Conservation (phyloP, 805 yeast genomes). For the Kodamaea nitidulidarum region DNA sequence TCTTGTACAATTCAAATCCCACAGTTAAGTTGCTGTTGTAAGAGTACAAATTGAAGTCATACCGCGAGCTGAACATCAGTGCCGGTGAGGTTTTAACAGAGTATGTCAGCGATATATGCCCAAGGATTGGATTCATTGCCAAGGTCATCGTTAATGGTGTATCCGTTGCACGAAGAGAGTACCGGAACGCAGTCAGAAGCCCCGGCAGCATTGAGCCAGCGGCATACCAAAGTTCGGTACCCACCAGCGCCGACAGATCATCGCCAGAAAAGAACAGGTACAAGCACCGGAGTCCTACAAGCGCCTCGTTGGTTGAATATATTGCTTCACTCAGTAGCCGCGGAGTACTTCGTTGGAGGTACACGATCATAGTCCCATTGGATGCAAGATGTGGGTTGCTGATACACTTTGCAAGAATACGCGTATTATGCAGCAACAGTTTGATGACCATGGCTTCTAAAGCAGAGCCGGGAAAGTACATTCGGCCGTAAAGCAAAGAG, state of each 20-base stretch:
- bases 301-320: slow-evolving; percentile 77
- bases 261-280: slow-evolving; percentile 51
- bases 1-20: slow-evolving; percentile 80
- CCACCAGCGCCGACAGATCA: slow-evolving; percentile 61
- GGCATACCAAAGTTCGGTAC: slow-evolving; percentile 89
- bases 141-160: slow-evolving; percentile 87
- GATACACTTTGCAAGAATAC: slow-evolving; percentile 68
- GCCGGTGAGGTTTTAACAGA: slow-evolving; percentile 74
- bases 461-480: slow-evolving; percentile 83
- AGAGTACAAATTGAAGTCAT: slow-evolving; percentile 87
- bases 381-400: slow-evolving; percentile 57
- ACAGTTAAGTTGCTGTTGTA: slow-evolving; percentile 81
- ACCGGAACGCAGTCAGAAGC: slow-evolving; percentile 76
- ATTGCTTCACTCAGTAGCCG: slow-evolving; percentile 67
- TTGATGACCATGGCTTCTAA: slow-evolving; percentile 84
- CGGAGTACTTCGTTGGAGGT: slow-evolving; percentile 64
- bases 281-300: slow-evolving; percentile 75
- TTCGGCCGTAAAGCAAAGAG: slow-evolving; percentile 71
- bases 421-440: slow-evolving; percentile 55
- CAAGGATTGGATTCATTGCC: slow-evolving; percentile 84
- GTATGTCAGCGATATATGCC: slow-evolving; percentile 83
- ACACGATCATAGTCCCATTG: slow-evolving; percentile 59
- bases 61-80: slow-evolving; percentile 76
- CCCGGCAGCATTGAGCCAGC: slow-evolving; percentile 84
- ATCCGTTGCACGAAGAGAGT: slow-evolving; percentile 78